phyloP scores from a whole-genome alignment of 164 flowering plant species.

The Hamamelis virginiana region DNA sequence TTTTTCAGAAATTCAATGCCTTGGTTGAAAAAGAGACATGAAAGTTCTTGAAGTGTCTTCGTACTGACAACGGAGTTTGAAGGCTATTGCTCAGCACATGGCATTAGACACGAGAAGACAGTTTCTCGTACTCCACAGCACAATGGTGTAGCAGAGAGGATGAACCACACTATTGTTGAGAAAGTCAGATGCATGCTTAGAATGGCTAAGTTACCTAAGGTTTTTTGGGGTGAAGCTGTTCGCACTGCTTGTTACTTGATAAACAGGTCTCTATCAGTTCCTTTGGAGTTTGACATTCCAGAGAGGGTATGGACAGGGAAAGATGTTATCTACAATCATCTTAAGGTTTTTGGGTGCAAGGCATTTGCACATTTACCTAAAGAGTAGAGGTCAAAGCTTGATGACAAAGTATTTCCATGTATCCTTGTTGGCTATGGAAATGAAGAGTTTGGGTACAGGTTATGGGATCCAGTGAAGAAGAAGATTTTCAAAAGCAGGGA shows the following conservation, averaged over 20 bases:
- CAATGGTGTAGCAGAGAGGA: slow-evolving; percentile 22
- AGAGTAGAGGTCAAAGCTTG: slow-evolving; percentile 11
- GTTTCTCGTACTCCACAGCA: slow-evolving; percentile 12
- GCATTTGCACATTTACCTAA: slow-evolving; percentile 9
- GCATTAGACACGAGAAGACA: slow-evolving; percentile 1
- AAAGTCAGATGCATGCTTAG: background rate
- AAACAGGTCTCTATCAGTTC: background rate
- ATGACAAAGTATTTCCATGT: slow-evolving; percentile 5
- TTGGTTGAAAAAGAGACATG: slow-evolving; percentile 9
- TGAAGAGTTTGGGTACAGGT: slow-evolving; percentile 11
- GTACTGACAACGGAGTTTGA: slow-evolving; percentile 5
- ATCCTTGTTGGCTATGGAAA: slow-evolving; percentile 14
- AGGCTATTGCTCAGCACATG: background rate
- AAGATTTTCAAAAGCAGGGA: slow-evolving; percentile 6
- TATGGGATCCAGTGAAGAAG: slow-evolving; percentile 2
- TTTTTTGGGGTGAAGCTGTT: slow-evolving; percentile 16
- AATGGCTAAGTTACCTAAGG: slow-evolving; percentile 7
- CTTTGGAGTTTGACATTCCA: slow-evolving; percentile 7
- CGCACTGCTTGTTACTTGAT: background rate
- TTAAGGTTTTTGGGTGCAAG: slow-evolving; percentile 13
- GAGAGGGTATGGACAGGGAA: slow-evolving; percentile 1
- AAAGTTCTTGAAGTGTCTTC: slow-evolving; percentile 2
- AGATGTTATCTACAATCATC: slow-evolving; percentile 6
- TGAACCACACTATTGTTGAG: slow-evolving; percentile 17
- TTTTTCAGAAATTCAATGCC: slow-evolving; percentile 4